phyloP scores from a whole-genome alignment of 2,329 filamentous ascomycete species.

The Sporothrix sp. region DNA sequence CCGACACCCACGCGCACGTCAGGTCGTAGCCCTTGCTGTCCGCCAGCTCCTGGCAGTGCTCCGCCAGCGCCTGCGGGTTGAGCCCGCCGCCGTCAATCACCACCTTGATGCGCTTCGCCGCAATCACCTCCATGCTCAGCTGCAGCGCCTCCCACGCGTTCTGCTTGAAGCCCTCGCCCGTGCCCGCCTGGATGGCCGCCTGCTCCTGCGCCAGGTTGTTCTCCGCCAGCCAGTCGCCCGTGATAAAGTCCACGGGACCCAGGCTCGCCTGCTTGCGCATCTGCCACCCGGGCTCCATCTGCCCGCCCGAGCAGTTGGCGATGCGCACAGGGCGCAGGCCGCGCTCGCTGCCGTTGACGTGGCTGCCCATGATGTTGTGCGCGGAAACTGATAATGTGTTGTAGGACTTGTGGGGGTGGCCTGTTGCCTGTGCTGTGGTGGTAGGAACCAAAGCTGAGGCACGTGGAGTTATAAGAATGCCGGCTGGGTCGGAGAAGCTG shows the following conservation, averaged over 20 bases:
- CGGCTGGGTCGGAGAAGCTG: no score
- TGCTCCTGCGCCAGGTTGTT: conserved; percentile 21
- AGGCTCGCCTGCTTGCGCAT: conserved; percentile 18
- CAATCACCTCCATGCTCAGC: conserved; percentile 15
- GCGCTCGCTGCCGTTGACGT: conserved; percentile 1
- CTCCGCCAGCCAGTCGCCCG: conserved; percentile 22
- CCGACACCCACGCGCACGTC: not conserved
- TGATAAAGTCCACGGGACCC: conserved; percentile 19
- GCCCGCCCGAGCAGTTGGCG: conserved; percentile 28
- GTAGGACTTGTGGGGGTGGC: not conserved
- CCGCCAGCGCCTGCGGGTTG: not conserved
- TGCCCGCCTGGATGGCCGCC: conserved; percentile 2
- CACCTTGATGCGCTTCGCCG: conserved; percentile 37
- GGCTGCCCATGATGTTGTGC: not conserved
- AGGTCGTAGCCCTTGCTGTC: not conserved
- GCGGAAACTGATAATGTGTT: no score
- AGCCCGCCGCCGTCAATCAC: conserved; percentile 40
- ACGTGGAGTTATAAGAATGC: no score
- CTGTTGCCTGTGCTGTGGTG: not conserved
- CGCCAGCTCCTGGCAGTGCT: not conserved
- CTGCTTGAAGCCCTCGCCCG: conserved; percentile 7
- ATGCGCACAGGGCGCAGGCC: conserved; percentile 25
- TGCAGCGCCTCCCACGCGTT: conserved; percentile 11
- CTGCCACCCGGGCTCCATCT: conserved; percentile 11
- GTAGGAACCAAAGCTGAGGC: not conserved